Evolutionary conservation across 257 asterid genomes (phyloP), one percentile per base, ranked within the genome.

Genomic region (Paraleonurus japonicus): DNA sequence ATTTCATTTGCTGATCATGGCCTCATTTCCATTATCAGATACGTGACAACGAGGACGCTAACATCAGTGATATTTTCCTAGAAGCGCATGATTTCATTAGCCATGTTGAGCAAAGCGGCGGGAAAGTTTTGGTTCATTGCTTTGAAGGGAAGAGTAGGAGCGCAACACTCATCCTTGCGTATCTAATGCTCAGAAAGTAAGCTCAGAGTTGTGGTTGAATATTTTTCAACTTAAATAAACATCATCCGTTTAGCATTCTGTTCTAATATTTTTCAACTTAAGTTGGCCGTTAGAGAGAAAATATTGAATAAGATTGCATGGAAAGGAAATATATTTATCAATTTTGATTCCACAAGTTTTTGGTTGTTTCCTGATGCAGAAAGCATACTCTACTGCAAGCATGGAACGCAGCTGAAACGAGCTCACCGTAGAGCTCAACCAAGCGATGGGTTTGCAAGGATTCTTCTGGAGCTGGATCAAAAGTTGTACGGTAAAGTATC

Each of bases 141-240:
- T 92, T 95, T 71, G 98, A 95, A 82, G 98, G 99, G 82, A 89
- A 84, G 85, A 95, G 99, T 75, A 85, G 99, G 80, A 95, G 98
- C 61, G 96, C 99, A 15, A 92, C 99, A 28, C 78, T 95, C 17
- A 87, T 95, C 69, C 92, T 95, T 45, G 96, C 98, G 62, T 92
- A 92, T 75, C 43, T 95, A 71, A 92, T 95, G 97, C 86, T 84
- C 69, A 80, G 89, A 77, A 92, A 92, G 99, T 95, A 92, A 82
- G 96, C 75, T 17, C 67, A 0, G 67, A 17, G 28, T 50, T 67
- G 4, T 27, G 12, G 6, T 59, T 72, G 55, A 61, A 61, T 77
- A 26, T 58, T 48, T 48, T 28, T 20, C 39, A 45, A 65, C 17
- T 41, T 41, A 32, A 26, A 8, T 9, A 1, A 45, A 30, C 23